Evolutionary conservation across 2,329 filamentous ascomycete genomes (phyloP).

Genomic region (Simplicillium aogashimaense): DNA sequence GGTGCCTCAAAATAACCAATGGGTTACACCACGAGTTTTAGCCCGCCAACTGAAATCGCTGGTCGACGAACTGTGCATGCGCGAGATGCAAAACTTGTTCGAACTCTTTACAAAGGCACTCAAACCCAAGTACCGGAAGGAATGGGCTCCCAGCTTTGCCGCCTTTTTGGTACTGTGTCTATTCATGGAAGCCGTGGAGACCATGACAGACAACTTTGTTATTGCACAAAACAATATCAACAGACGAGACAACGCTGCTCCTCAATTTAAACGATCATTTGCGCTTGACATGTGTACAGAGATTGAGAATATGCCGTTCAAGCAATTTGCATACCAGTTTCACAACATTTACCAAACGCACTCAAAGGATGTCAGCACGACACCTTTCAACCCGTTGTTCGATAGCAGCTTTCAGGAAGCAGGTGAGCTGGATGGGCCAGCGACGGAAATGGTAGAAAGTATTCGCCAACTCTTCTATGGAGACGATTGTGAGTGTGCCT

Average conservation of each 20-base stretch:
- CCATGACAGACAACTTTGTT: conserved; percentile 41
- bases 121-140: conserved; percentile 40
- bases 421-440: conserved; percentile 34
- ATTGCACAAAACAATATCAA: conserved; percentile 40
- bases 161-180: conserved; percentile 47
- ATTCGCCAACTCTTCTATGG: conserved; percentile 34
- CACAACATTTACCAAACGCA: conserved; percentile 51
- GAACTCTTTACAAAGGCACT: conserved; percentile 41
- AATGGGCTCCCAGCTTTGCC: conserved; percentile 48
- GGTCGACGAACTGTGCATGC: conserved; percentile 43
- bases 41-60: conserved; percentile 47
- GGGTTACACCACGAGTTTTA: conserved; percentile 42
- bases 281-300: conserved; percentile 38
- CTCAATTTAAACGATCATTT: conserved; percentile 27
- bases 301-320: conserved; percentile 49
- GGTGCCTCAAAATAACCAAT: conserved; percentile 31
- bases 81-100: conserved; percentile 41
- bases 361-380: conserved; percentile 33
- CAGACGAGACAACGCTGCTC: conserved; percentile 24
- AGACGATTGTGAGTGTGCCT: conserved; percentile 30
- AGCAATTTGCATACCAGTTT: conserved; percentile 50
- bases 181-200: conserved; percentile 49
- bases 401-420: conserved; percentile 30
- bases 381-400: conserved; percentile 45
- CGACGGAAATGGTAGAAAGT: conserved; percentile 32